phyloP scores from a whole-genome alignment of 2,329 filamentous ascomycete species.

The Colletotrichum lentis region DNA sequence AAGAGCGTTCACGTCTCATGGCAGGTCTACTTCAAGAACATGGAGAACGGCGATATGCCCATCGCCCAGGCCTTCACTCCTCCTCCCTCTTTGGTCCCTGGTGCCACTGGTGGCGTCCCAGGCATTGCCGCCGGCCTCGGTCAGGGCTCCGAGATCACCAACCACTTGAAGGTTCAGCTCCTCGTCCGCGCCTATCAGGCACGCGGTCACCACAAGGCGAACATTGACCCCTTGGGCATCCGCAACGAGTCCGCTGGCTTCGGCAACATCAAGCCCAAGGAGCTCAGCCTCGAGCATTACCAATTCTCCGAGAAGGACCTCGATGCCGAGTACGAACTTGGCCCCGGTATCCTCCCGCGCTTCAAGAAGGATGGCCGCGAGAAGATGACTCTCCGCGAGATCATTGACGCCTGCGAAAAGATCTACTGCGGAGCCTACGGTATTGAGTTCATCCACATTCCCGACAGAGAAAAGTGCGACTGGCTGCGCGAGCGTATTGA shows the following conservation, averaged over 20 bases:
- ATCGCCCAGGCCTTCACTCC: conserved; percentile 97
- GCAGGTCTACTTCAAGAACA: conserved; percentile 99
- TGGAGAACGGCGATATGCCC: conserved; percentile 98
- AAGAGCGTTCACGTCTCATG: conserved; percentile 95
- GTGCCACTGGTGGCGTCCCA: conserved; percentile 79
- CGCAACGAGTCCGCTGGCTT: conserved; percentile 85
- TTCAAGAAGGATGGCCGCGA: conserved; percentile 89
- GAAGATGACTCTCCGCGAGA: conserved; percentile 97
- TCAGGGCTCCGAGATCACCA: conserved; percentile 81
- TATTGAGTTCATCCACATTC: conserved; percentile 98
- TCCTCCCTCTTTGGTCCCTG: conserved; percentile 88
- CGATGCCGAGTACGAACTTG: conserved; percentile 88
- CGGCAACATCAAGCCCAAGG: conserved; percentile 87
- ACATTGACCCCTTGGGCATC: conserved; percentile 95
- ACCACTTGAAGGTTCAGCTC: conserved; percentile 97
- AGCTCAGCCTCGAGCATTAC: conserved; percentile 92
- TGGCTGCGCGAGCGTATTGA: conserved; percentile 97
- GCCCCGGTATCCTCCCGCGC: conserved; percentile 91
- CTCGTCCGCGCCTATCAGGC: conserved; percentile 97
- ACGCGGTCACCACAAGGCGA: conserved; percentile 96
- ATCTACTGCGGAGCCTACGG: conserved; percentile 98
- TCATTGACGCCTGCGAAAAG: conserved; percentile 89
- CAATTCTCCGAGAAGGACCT: conserved; percentile 94
- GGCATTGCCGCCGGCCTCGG: conserved; percentile 75
- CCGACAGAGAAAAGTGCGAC: conserved; percentile 95